A percentile compares a stretch with the other conserved stretches of the same genome.
These are phyloP conservation scores for Linnemannia zychae DNA, from an alignment of 192 early-diverging fungal species.

Conservation along the genomic window DNA sequence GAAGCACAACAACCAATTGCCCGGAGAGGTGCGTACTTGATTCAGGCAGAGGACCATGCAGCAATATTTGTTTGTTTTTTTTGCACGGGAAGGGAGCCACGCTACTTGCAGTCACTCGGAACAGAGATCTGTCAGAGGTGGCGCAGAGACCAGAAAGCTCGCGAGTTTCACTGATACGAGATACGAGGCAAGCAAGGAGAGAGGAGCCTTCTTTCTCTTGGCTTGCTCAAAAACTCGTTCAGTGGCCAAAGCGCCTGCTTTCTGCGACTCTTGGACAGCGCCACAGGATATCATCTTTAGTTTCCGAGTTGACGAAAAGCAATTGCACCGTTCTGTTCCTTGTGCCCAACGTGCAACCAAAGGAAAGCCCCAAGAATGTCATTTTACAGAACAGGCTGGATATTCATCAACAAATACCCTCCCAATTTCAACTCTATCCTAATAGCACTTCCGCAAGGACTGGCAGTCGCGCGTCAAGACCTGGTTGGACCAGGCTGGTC, in stretches of 20 bases:
- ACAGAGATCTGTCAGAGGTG: neutral
- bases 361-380: neutral
- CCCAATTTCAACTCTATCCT: neutral
- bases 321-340: neutral
- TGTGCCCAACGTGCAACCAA: neutral
- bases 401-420: neutral
- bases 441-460: slow-evolving; percentile 96
- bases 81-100: neutral
- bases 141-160: neutral
- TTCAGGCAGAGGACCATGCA: neutral
- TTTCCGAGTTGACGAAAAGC: neutral
- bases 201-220: neutral
- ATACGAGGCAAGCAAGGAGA: neutral
- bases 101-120: neutral
- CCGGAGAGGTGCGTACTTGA: slow-evolving; percentile 54
- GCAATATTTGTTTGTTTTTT: too few species aligned
- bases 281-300: neutral
- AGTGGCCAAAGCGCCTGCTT: neutral
- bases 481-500: slow-evolving; percentile 98
- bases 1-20: slow-evolving; percentile 61
- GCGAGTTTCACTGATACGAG: neutral
- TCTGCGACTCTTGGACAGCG: neutral
- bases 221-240: neutral
- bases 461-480: slow-evolving; percentile 97
- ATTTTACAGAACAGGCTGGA: neutral